These are phyloP conservation scores for Starmerella gropengiesseri DNA, from an alignment of 805 yeast species.

Conservation along the genomic window DNA sequence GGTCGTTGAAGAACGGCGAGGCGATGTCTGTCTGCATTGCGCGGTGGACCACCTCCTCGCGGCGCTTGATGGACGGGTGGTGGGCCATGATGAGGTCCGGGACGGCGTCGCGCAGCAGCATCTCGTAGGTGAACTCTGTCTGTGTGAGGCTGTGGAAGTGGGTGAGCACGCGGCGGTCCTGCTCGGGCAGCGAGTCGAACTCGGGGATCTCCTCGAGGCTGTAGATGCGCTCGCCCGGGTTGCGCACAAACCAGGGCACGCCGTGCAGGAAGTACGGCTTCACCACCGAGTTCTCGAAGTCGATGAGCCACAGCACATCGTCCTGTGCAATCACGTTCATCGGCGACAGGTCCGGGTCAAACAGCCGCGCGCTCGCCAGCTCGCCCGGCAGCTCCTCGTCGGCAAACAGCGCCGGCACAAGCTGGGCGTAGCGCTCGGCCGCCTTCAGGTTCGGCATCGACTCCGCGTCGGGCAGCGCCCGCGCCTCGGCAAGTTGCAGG, in stretches of 20 bases:
- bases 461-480: conserved; percentile 44
- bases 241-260: conserved; percentile 74
- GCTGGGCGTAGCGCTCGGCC: conserved; percentile 46
- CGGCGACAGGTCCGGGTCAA: conserved; percentile 81
- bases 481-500: conserved; percentile 53
- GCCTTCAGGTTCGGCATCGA: conserved; percentile 39
- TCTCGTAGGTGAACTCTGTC: conserved; percentile 83
- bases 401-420: conserved; percentile 50
- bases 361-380: conserved; percentile 60
- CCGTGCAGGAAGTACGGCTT: conserved; percentile 72
- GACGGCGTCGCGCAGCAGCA: conserved; percentile 51
- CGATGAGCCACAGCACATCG: conserved; percentile 46
- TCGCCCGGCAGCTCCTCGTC: conserved; percentile 40
- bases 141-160: conserved; percentile 84
- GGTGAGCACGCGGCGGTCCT: conserved; percentile 68
- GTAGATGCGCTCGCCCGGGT: conserved; percentile 81
- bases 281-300: conserved; percentile 69
- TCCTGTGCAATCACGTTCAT: conserved; percentile 53
- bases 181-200: conserved; percentile 53
- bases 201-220: conserved; percentile 65
- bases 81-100: conserved; percentile 68
- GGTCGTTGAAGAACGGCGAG: conserved; percentile 23
- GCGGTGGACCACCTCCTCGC: conserved; percentile 30
- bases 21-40: conserved; percentile 24
- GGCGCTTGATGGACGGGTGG: conserved; percentile 59